Percentiles rank a stretch among this genome's conserved stretches.
Conservation (phyloP, 169 alveolate genomes). For the Cryptosporidium muris region DNA sequence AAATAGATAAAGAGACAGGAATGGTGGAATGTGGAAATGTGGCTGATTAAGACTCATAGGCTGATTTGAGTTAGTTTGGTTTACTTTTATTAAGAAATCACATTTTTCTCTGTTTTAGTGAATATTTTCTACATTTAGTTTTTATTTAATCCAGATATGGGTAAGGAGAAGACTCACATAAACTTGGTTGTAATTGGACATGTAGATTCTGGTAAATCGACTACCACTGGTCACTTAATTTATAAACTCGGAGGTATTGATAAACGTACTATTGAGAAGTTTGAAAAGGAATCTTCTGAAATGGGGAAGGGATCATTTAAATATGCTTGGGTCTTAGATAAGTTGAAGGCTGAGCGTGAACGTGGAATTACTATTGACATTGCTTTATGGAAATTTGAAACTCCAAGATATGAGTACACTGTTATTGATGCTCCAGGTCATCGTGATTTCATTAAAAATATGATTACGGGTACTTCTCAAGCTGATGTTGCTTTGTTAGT, state of each 20-base stretch:
- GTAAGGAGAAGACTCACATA: slow-evolving; percentile 89
- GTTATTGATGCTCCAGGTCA: slow-evolving; percentile 99
- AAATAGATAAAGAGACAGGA: neutral
- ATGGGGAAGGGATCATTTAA: slow-evolving; percentile 96
- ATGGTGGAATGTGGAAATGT: neutral
- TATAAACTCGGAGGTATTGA: slow-evolving; percentile 95
- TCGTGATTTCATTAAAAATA: slow-evolving; percentile 97
- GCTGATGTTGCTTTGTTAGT: slow-evolving; percentile 98
- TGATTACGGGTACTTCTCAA: slow-evolving; percentile 99
- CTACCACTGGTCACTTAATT: slow-evolving; percentile 95
- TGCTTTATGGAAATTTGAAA: slow-evolving; percentile 96
- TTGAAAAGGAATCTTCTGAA: slow-evolving; percentile 93
- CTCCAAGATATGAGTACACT: slow-evolving; percentile 95
- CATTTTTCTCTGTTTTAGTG: slow-evolving; percentile 5
- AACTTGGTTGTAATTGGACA: slow-evolving; percentile 96
- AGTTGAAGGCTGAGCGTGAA: slow-evolving; percentile 98
- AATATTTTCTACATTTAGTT: neutral
- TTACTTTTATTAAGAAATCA: neutral
- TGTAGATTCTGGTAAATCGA: slow-evolving; percentile 97
- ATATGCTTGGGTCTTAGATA: slow-evolving; percentile 98
- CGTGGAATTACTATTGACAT: slow-evolving; percentile 99
- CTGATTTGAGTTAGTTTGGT: neutral
- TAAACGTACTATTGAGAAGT: slow-evolving; percentile 93
- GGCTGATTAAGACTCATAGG: neutral
- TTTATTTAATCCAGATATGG: slow-evolving; percentile 14